Evolutionary conservation across 164 flowering plant genomes (phyloP), one percentile per base, ranked within the genome.

Genomic region (Buxus sempervirens): DNA sequence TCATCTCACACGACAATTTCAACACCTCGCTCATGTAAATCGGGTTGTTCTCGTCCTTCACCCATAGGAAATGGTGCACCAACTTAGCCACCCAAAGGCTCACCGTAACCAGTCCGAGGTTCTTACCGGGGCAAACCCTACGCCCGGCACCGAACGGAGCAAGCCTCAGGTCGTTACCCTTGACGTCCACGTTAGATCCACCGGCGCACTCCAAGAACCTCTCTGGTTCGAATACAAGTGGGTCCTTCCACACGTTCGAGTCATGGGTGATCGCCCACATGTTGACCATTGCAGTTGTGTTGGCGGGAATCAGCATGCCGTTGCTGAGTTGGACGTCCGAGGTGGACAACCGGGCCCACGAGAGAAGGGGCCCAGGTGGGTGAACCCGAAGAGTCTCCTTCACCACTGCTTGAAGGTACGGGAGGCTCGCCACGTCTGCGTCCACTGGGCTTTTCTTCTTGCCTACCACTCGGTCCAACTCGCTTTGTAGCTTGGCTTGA

Each of bases 221-320:
- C 54, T 84, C 85, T 0, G 88, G 90, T 42, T 71, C 66, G 71
- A 86, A 88, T 7, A 1, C 51, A 54, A 26, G 15, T 0, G 93
- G 79, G 0, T 84, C 76, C 1, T 53, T 63, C 93, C 93, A 88
- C 5, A 84, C 75, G 0, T 60, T 54, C 9, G 76, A 53, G 74
- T 88, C 90, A 49, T 83, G 87, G 9, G 90, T 77, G 42, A 88
- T 88, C 58, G 90, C 85, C 90, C 90, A 88, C 90, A 88, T 88
- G 86, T 88, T 88, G 21, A 88, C 89, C 90, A 88, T 88, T 0
- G 93, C 87, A 0, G 84, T 83, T 13, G 93, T 88, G 45, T 70
- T 60, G 9, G 82, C 76, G 0, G 90, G 93, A 20, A 88, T 62
- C 1, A 79, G 65, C 85, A 84, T 79, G 2, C 81, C 82, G 23